Evolutionary conservation across 257 asterid species (phyloP), one percentile per base, ranked within the genome.

Genomic region (Plantago elongata): DNA sequence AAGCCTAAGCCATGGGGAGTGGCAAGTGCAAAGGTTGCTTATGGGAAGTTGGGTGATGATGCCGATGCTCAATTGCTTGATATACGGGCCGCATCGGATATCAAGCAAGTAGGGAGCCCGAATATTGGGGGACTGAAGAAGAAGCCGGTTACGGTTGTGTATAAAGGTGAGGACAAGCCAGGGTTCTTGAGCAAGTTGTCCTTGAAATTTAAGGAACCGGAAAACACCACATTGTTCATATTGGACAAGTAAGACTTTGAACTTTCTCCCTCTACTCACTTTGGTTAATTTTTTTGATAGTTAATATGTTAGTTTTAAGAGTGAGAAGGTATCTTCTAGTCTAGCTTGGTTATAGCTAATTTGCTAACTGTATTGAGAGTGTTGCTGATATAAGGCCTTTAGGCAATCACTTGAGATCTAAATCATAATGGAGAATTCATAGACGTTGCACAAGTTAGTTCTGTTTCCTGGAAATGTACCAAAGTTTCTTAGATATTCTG

Each of bases 231-330:
- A 59, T 77, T 93, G 77, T 82, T 89, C 78, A 67, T 89, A 61
- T 70, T 93, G 68, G 99, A 93, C 92, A 93, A 93, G 99, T 93
- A 87, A 85, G 92, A 69, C 70, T 74, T 44, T 70, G 44, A 29
- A 64, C 66, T 42, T 61, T 37, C 13, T 57, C 61, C 47, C 42
- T 52, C n/a, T 59, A 10, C 9, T 40, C 55, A 15, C 13, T 48
- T 45, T 61, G 42, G 40, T 34, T 11, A 10, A 34, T 30, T 16
- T 62, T 30, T 13, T 30, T 1, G 1, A 30, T 37, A 49, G 3
- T 9, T 54, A 34, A n/a, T 29, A 9, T 11, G 54, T 22, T 44
- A 42, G 37, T 9, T 22, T 34, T n/a, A n/a, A n/a, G n/a, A 64
- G 46, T 6, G 30, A 22, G 47, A 62, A 29, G 51, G 45, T 11